Base-by-base conservation (phyloP, 108 stramenopile genomes). In the Pseudonitzschia pungens region DNA sequence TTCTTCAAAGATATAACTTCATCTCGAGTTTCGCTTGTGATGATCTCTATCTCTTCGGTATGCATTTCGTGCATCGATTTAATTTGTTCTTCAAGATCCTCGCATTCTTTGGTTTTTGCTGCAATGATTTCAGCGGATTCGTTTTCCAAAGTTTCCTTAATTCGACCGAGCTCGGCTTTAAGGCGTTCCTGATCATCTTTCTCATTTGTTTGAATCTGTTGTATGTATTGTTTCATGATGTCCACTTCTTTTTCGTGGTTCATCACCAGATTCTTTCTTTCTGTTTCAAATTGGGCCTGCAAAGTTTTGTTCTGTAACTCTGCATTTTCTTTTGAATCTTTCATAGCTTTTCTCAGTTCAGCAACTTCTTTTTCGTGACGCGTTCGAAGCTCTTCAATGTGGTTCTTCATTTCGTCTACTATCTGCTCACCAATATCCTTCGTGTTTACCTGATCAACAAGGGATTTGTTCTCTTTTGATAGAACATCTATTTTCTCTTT, bases 381-480 rank as follows among this genome's bases (percentile, higher is more conserved):
- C 36, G 31, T 68, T 76, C 62, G 62, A 33, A 76, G 59, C n/a
- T 56, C 57, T 65, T 76, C 68, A 2, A 76, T 59, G 31, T 76
- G 56, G 11, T 10, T 10, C 2, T 59, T 76, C 31, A 69, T 43
- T 68, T 76, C 75, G 18, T 76, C 68, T 15, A 76, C 71, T 16
- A 72, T 26, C 18, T 62, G 27, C 26, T 57, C 45, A 24, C 27
- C 44, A 32, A 57, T 56, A 44, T 72, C 56, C 18, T 29, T 36
- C 24, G 45, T 44, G 50, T 72, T 48, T 15, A 42, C n/a, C 14
- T 48, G 45, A 4, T 48, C 14, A 7, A 44, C 24, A 10, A 59
- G 71, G 3, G 31, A 40, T 67, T 67, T 45, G 28, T 45, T 67
- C 29, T 67, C 65, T 10, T 67, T 40, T 11, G 62, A 27, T 14